Evolutionary conservation across 306 rosid species (phyloP).

Genomic region (Abrus precatorius): DNA sequence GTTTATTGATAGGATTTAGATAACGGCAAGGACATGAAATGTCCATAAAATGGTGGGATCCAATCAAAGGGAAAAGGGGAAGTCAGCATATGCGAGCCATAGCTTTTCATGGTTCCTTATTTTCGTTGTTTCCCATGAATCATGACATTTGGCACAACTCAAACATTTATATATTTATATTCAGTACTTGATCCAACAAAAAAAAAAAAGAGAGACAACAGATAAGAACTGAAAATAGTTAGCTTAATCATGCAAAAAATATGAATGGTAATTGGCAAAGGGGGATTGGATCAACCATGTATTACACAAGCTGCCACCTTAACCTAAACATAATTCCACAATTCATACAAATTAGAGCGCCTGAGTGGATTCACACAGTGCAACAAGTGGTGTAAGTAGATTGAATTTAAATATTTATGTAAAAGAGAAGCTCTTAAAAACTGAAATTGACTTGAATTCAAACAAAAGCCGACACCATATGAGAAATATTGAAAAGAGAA

Average conservation of each 20-base stretch:
- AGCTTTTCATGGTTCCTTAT: neutral
- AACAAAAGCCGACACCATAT: slow-evolving; percentile 1
- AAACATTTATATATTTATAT: neutral
- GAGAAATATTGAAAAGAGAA: neutral
- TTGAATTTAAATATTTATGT: neutral
- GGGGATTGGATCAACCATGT: neutral
- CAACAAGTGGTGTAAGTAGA: neutral
- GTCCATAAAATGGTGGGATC: neutral
- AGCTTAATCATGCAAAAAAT: neutral
- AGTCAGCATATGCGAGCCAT: neutral
- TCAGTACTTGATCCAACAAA: neutral
- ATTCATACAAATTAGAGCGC: neutral
- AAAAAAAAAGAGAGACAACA: neutral
- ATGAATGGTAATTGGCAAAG: neutral
- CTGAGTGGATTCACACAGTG: neutral
- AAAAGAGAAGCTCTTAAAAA: neutral
- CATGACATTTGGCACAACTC: neutral
- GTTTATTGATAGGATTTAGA: neutral
- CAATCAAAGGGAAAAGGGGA: neutral
- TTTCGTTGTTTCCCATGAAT: neutral
- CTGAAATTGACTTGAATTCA: neutral
- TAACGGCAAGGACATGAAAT: neutral
- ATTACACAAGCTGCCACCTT: neutral
- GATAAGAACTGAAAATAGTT: neutral
- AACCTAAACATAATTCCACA: neutral